Base-by-base conservation (phyloP, 1,284 basidiomycete genomes). In the Sanghuangporus sanghuang region DNA sequence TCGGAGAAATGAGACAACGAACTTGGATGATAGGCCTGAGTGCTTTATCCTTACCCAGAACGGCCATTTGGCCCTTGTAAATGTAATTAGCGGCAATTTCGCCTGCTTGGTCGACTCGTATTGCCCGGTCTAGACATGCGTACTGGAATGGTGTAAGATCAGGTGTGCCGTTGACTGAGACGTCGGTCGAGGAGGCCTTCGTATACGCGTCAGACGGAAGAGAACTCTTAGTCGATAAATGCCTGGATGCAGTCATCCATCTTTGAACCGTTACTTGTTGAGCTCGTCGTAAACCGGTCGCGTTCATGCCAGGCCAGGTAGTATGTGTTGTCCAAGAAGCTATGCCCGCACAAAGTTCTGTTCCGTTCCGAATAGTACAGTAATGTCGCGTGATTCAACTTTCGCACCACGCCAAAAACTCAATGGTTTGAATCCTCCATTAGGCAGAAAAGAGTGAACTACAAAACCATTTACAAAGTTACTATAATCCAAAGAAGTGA, bases 1-100 rank as follows among this genome's bases (percentile, higher is more conserved):
- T 46, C 44, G 18, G 18, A 57, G 38, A 32, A 38, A 14, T 38
- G 49, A n/a, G 48, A 57, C 32, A 52, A 70, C 84, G 67, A 69
- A 88, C 94, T 77, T 94, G 90, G 65, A 96, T 89, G 58, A 96
- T 77, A 9, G 83, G 79, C 0, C 85, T 85, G n/a, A 85, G 79
- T 32, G 71, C 73, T 27, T 77, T 78, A 73, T 96, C 86, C 23
- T 79, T 78, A 21, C 89, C 84, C 0, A 93, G 77, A 36, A 92
- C 80, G 62, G 83, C 84, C 69, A 89, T 76, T 72, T 96, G 95
- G 1, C 95, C 95, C 69, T 82, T 79, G 76, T 96, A 97, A 58
- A 97, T 97, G 78, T 86, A 95, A 76, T 96, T 96, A 14, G 95
- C 95, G 1, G 94, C 95, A 35, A 96, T 79, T 75, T 97, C 95